Percentiles rank a stretch among this genome's conserved stretches.
These are phyloP conservation scores for Cytospora mali DNA, from an alignment of 2,329 filamentous ascomycete genomes.

Conservation along the genomic window DNA sequence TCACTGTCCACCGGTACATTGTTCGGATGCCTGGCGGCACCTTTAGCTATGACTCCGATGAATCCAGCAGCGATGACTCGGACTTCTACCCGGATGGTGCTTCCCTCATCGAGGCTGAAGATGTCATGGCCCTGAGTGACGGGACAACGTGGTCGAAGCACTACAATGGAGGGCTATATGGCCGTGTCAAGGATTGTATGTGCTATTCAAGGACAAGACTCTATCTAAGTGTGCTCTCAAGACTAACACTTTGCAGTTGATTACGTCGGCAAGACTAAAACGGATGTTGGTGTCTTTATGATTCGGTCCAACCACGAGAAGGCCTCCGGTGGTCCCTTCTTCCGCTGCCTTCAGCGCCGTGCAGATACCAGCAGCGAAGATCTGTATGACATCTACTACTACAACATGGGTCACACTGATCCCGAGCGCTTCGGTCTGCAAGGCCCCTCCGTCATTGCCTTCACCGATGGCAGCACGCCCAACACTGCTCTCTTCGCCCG, in stretches of 20 bases:
- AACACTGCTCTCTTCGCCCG: slow-evolving; percentile 41
- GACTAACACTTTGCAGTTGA: slow-evolving; percentile 36
- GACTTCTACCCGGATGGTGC: slow-evolving; percentile 40
- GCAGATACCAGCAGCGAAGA: slow-evolving; percentile 41
- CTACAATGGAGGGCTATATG: slow-evolving; percentile 43
- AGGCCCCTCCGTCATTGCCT: slow-evolving; percentile 44
- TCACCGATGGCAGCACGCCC: slow-evolving; percentile 42
- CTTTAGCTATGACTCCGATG: slow-evolving; percentile 32
- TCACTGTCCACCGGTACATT: slow-evolving; percentile 45
- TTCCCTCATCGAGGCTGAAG: slow-evolving; percentile 39
- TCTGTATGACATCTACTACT: slow-evolving; percentile 47
- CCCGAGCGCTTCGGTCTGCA: slow-evolving; percentile 45
- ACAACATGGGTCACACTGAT: slow-evolving; percentile 48
- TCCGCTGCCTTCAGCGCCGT: slow-evolving; percentile 43
- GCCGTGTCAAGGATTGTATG: slow-evolving; percentile 40
- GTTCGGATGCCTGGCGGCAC: slow-evolving; percentile 38
- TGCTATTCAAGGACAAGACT: neutral
- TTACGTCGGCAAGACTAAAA: slow-evolving; percentile 42
- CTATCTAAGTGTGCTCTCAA: no score
- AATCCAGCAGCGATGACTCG: slow-evolving; percentile 3
- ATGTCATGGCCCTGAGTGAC: slow-evolving; percentile 35
- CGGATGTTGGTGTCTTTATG: slow-evolving; percentile 41
- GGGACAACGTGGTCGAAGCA: slow-evolving; percentile 44
- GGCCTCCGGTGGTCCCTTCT: slow-evolving; percentile 44
- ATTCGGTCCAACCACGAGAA: slow-evolving; percentile 46